phyloP scores from a whole-genome alignment of 176 grass and related monocot species.

The Microstegium vimineum region DNA sequence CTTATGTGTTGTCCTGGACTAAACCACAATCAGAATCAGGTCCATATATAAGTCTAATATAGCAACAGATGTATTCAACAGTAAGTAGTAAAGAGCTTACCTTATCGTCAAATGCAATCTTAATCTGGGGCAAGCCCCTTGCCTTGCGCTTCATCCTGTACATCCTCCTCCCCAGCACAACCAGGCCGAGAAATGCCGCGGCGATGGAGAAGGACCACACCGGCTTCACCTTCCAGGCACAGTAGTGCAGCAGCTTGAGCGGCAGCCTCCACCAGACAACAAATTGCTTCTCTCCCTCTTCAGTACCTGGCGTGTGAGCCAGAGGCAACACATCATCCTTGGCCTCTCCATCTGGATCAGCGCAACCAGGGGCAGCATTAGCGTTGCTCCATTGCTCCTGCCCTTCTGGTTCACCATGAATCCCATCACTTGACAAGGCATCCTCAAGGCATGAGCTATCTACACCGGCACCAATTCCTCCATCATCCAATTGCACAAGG shows the following conservation, averaged over 20 bases:
- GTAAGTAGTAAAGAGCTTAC: slow-evolving; percentile 15
- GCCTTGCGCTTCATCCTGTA: slow-evolving; percentile 53
- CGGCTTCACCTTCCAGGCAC: slow-evolving; percentile 58
- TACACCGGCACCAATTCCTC: not conserved
- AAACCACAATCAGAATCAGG: not conserved
- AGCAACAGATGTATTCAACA: not conserved
- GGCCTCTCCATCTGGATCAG: not conserved
- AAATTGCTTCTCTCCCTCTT: slow-evolving; percentile 14
- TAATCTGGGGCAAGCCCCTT: slow-evolving; percentile 34
- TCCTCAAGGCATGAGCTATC: not conserved
- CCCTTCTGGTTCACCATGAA: not conserved
- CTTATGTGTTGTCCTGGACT: no score
- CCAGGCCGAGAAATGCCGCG: slow-evolving; percentile 37
- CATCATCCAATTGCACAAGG: not conserved
- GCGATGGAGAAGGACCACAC: slow-evolving; percentile 63
- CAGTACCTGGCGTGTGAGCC: not conserved
- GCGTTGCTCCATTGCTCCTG: not conserved
- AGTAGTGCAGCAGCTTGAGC: slow-evolving; percentile 44
- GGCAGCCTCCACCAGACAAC: slow-evolving; percentile 55
- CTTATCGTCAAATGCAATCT: slow-evolving; percentile 39
- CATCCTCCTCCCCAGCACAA: slow-evolving; percentile 55
- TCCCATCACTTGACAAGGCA: not conserved
- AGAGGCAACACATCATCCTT: slow-evolving; percentile 17
- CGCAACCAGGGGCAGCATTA: not conserved
- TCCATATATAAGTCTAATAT: not conserved